A percentile compares a stretch with the other conserved stretches of the same genome.
Evolutionary conservation across 192 early-diverging fungal species (phyloP).

Genomic region (Podila epicladia): DNA sequence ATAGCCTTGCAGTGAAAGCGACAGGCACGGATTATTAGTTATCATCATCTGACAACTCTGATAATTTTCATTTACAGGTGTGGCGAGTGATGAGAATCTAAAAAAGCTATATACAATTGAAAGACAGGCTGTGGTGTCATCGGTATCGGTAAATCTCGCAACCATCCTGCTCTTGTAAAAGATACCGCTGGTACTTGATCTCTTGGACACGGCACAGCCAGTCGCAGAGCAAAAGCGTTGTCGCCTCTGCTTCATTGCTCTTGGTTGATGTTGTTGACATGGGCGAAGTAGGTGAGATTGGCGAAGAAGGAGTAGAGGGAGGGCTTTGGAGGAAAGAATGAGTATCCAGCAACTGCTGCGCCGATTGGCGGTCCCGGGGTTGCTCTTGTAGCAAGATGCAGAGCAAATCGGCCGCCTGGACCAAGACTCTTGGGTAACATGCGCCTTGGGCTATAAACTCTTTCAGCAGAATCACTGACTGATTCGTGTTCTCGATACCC

Average conservation of each 20-base stretch:
- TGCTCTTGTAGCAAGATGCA: slow-evolving; percentile 35
- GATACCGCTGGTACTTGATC: slow-evolving; percentile 49
- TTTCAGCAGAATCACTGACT: slow-evolving; percentile 27
- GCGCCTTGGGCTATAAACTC: slow-evolving; percentile 40
- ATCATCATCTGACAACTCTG: too few relatives aligned
- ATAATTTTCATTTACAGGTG: too few relatives aligned
- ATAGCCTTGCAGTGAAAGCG: too few relatives aligned
- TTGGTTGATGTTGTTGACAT: neutral
- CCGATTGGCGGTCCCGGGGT: slow-evolving; percentile 39
- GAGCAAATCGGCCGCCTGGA: slow-evolving; percentile 40
- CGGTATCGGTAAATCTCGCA: slow-evolving; percentile 50
- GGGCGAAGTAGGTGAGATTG: neutral
- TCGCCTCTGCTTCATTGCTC: neutral
- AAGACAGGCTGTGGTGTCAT: neutral
- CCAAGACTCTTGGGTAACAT: slow-evolving; percentile 19
- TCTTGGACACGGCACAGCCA: slow-evolving; percentile 48
- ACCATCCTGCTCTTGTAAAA: slow-evolving; percentile 27
- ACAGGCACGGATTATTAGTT: too few relatives aligned
- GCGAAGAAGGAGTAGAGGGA: neutral
- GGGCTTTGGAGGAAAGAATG: slow-evolving; percentile 27
- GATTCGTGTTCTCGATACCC: slow-evolving; percentile 43
- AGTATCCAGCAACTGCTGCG: slow-evolving; percentile 26
- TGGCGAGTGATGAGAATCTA: too few relatives aligned
- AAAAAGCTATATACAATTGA: neutral
- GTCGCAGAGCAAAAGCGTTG: slow-evolving; percentile 41